Percentiles rank a stretch among this genome's conserved stretches.
These are phyloP conservation scores for Mangifera indica DNA, from an alignment of 345 rosid genomes.

Conservation along the genomic window DNA sequence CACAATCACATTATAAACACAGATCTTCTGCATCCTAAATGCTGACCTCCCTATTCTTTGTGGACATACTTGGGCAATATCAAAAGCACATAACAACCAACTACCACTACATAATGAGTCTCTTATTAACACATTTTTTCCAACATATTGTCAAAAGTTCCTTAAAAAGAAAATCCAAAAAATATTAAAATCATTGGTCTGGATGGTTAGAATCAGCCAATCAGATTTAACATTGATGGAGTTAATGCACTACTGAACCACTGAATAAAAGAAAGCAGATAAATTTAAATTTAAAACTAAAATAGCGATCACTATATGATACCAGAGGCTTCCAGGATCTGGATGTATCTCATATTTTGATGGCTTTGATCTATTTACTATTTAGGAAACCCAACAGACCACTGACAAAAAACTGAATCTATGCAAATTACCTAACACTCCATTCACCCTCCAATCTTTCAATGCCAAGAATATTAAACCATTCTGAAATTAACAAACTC, in stretches of 20 bases:
- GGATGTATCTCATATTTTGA: background rate
- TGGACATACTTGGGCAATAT: background rate
- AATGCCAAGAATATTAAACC: background rate
- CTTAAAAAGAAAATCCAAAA: background rate
- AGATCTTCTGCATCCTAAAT: constrained; percentile 1
- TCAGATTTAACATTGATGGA: background rate
- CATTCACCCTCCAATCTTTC: background rate
- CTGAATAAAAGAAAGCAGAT: background rate
- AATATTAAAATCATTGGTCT: background rate
- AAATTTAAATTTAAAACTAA: too few species aligned
- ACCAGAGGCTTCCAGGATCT: background rate
- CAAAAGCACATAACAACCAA: constrained; percentile 6
- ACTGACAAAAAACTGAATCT: too few species aligned
- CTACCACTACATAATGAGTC: background rate
- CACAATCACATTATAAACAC: background rate
- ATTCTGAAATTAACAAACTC: background rate
- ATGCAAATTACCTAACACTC: too few species aligned
- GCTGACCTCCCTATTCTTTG: background rate
- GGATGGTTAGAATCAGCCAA: background rate
- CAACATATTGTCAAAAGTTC: background rate
- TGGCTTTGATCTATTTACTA: background rate
- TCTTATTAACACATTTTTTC: background rate
- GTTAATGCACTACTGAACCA: background rate
- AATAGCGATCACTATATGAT: background rate
- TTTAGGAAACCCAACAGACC: too few species aligned